These are phyloP conservation scores for Rhizoclosmatium sp. DNA, from an alignment of 192 early-diverging fungal species.

Conservation along the genomic window DNA sequence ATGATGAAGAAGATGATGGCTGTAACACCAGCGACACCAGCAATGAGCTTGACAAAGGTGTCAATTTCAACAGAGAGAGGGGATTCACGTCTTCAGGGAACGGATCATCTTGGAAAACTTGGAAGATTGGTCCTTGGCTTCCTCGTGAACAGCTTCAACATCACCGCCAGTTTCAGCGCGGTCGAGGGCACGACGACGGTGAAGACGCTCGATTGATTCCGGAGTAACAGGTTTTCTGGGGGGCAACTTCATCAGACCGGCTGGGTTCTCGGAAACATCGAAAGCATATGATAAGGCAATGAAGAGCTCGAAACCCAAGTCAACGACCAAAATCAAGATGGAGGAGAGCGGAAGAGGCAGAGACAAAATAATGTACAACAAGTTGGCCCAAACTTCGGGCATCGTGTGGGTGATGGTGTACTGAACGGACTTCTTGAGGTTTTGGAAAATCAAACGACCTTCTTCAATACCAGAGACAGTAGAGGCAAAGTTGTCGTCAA, in stretches of 20 bases:
- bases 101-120: constrained; percentile 36
- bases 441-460: constrained; percentile 93
- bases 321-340: constrained; percentile 88
- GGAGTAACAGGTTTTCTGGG: constrained; percentile 87
- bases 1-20: constrained; percentile 87
- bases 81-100: constrained; percentile 47
- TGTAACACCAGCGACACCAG: constrained; percentile 74
- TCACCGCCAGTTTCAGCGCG: constrained; percentile 1
- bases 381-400: constrained; percentile 86
- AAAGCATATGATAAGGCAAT: constrained; percentile 88
- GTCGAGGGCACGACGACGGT: constrained; percentile 32
- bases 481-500: constrained; percentile 98
- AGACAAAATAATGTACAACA: constrained; percentile 89
- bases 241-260: constrained; percentile 79
- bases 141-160: constrained; percentile 32
- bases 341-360: constrained; percentile 84
- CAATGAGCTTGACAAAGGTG: constrained; percentile 78
- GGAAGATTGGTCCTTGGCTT: constrained; percentile 29
- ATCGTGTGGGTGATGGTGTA: constrained; percentile 92
- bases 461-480: constrained; percentile 91
- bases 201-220: constrained; percentile 38
- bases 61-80: constrained; percentile 47
- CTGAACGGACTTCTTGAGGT: constrained; percentile 92
- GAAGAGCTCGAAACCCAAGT: constrained; percentile 94
- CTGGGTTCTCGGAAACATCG: constrained; percentile 78